Evolutionary conservation across 2,329 filamentous ascomycete genomes (phyloP).

Genomic region (Trichoderma endophyticum): DNA sequence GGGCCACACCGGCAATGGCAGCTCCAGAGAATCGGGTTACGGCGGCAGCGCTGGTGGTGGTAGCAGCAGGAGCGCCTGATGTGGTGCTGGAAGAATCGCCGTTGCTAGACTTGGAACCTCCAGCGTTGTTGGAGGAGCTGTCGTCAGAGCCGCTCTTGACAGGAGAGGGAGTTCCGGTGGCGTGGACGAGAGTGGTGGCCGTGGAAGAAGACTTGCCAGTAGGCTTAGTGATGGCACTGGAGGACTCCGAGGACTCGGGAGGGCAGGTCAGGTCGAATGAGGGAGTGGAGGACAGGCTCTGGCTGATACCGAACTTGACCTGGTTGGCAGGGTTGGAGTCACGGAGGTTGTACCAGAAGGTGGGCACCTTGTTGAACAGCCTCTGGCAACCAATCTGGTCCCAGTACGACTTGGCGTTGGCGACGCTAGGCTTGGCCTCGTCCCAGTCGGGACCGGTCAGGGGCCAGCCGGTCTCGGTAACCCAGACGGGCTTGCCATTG

Average conservation of each 20-base stretch:
- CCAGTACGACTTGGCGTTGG: constrained; percentile 65
- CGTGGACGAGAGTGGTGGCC: constrained; percentile 9
- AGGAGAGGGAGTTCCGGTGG: constrained; percentile 8
- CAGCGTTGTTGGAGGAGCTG: constrained; percentile 3
- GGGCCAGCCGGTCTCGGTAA: constrained; percentile 67
- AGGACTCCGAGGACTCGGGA: constrained; percentile 31
- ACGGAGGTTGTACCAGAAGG: constrained; percentile 61
- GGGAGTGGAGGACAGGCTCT: constrained; percentile 50
- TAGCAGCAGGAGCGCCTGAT: background rate
- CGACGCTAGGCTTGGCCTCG: constrained; percentile 50
- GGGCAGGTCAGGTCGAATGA: constrained; percentile 55
- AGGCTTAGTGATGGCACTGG: background rate
- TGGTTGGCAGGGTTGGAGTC: constrained; percentile 60
- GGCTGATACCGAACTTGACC: constrained; percentile 56
- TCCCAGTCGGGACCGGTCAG: constrained; percentile 52
- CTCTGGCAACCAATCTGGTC: constrained; percentile 56
- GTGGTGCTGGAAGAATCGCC: constrained; percentile 8
- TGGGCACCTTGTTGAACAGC: constrained; percentile 53
- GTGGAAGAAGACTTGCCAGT: constrained; percentile 9
- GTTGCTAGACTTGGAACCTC: constrained; percentile 3
- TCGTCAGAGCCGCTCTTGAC: background rate
- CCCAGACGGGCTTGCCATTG: constrained; percentile 54
- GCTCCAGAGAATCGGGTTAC: constrained; percentile 20
- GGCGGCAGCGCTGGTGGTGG: background rate
- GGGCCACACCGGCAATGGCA: constrained; percentile 21